A percentile compares a stretch with the other conserved stretches of the same genome.
Conservation (phyloP, 495 filamentous ascomycete genomes). For the Neurospora pannonica region DNA sequence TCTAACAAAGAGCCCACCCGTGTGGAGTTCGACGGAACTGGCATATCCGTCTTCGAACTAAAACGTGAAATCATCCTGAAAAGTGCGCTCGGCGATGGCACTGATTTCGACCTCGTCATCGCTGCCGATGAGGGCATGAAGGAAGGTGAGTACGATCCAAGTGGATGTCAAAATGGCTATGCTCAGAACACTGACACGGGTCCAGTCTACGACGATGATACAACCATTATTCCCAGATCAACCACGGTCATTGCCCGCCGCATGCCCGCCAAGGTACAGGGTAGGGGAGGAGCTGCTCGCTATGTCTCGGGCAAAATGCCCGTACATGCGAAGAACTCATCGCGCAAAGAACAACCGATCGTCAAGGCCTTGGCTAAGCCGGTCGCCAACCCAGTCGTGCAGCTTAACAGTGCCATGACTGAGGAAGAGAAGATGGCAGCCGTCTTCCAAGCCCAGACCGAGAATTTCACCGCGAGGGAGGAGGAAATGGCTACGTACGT, state of each 20-base stretch:
- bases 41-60: slow-evolving; percentile 95
- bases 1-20: slow-evolving; percentile 91
- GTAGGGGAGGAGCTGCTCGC: slow-evolving; percentile 79
- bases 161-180: background rate
- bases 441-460: slow-evolving; percentile 74
- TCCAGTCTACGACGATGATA: slow-evolving; percentile 93
- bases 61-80: slow-evolving; percentile 96
- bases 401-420: slow-evolving; percentile 63
- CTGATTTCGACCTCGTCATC: slow-evolving; percentile 92
- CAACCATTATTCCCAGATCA: slow-evolving; percentile 85
- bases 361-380: slow-evolving; percentile 46
- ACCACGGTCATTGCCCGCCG: slow-evolving; percentile 87
- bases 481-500: slow-evolving; percentile 89
- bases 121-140: slow-evolving; percentile 74
- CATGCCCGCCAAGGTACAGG: slow-evolving; percentile 68
- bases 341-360: slow-evolving; percentile 50
- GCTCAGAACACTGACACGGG: background rate
- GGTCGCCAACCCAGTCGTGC: slow-evolving; percentile 45
- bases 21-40: slow-evolving; percentile 95
- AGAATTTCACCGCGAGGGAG: slow-evolving; percentile 80
- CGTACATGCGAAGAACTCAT: slow-evolving; percentile 70
- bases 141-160: slow-evolving; percentile 58
- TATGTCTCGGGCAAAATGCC: slow-evolving; percentile 98
- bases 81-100: slow-evolving; percentile 87
- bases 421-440: slow-evolving; percentile 88